Conservation (phyloP, 2,329 filamentous ascomycete species). For the Stemphylium beticola region DNA sequence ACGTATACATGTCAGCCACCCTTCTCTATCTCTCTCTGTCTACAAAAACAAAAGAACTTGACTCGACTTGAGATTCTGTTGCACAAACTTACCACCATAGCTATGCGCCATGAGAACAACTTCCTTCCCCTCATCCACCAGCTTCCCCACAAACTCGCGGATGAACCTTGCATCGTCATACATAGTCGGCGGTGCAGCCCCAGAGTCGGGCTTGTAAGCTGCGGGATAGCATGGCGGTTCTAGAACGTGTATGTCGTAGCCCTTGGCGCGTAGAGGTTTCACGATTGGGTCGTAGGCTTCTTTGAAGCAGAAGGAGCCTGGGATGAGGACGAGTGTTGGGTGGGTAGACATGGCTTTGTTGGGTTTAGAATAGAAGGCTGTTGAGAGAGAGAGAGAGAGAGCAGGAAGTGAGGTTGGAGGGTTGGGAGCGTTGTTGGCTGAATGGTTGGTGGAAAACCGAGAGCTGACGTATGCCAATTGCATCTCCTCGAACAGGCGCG, state of each 20-base stretch:
- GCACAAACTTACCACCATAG: slow-evolving; percentile 41
- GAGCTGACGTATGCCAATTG: too few species aligned
- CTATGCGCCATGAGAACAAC: slow-evolving; percentile 48
- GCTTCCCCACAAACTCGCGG: slow-evolving; percentile 20
- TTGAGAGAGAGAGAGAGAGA: too few species aligned
- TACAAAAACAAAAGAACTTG: not conserved
- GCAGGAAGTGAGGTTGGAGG: not conserved
- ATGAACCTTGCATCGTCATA: slow-evolving; percentile 43
- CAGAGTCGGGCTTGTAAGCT: slow-evolving; percentile 9
- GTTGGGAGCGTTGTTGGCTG: too few species aligned
- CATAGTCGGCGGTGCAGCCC: slow-evolving; percentile 17
- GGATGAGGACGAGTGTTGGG: slow-evolving; percentile 31
- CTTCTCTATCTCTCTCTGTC: not conserved
- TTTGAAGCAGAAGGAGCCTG: slow-evolving; percentile 31
- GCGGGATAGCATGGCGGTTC: slow-evolving; percentile 21
- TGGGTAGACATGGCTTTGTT: slow-evolving; percentile 13
- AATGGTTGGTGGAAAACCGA: too few species aligned
- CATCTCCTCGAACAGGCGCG: not conserved
- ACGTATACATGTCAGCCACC: not conserved
- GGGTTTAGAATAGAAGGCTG: not conserved
- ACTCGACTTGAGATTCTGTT: too few species aligned
- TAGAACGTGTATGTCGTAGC: slow-evolving; percentile 23
- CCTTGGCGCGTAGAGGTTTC: slow-evolving; percentile 13
- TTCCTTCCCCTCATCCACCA: slow-evolving; percentile 44
- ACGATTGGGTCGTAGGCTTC: slow-evolving; percentile 24